A percentile compares a stretch with the other conserved stretches of the same genome.
Evolutionary conservation across 73 alveolate species (phyloP).

Genomic region (Breviolum minutum): DNA sequence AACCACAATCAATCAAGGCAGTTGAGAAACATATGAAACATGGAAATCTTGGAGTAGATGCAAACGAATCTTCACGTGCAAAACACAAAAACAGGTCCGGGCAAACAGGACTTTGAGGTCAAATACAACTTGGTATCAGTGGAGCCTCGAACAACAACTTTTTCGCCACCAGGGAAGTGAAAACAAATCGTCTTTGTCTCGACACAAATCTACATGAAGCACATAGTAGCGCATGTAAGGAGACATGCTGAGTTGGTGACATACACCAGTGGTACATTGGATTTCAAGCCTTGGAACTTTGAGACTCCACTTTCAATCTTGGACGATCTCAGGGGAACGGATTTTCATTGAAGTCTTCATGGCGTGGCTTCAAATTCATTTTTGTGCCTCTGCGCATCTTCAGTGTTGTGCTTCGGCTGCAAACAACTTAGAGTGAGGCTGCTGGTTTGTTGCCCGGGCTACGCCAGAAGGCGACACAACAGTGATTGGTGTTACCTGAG

Average conservation of each 20-base stretch:
- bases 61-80: too few species aligned
- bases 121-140: neutral
- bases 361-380: neutral
- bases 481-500: neutral
- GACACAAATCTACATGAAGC: neutral
- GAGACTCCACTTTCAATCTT: too few species aligned
- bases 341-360: neutral
- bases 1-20: too few species aligned
- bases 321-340: too few species aligned
- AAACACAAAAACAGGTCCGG: too few species aligned
- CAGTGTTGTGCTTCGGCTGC: too few species aligned
- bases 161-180: neutral
- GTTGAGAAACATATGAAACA: too few species aligned
- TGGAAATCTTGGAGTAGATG: too few species aligned
- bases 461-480: neutral
- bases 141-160: neutral
- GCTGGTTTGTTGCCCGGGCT: constrained; percentile 7
- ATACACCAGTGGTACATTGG: neutral
- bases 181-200: neutral
- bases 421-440: neutral
- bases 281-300: too few species aligned
- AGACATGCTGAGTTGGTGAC: neutral
- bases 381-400: neutral
- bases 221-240: neutral
- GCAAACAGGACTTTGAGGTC: constrained; percentile 1